Evolutionary conservation across 1,139 yeast genomes (phyloP).

Genomic region (Lodderomyces orthopsilosis): DNA sequence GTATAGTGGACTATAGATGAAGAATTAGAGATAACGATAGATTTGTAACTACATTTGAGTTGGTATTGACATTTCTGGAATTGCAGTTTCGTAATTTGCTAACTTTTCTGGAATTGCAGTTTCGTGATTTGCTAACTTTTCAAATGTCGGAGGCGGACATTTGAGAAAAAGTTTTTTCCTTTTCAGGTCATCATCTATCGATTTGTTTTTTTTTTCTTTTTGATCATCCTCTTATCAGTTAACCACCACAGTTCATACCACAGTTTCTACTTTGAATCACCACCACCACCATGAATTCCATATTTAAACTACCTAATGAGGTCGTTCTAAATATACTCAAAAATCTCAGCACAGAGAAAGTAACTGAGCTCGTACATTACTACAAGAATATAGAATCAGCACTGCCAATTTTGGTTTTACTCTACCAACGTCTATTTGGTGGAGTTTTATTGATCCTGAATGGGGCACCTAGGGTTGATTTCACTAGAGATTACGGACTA

Average conservation of each 20-base stretch:
- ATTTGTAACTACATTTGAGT: too few relatives aligned
- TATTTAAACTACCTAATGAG: slow-evolving; percentile 24
- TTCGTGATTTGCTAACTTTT: not conserved
- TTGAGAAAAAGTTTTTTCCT: not conserved
- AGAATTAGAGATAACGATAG: too few relatives aligned
- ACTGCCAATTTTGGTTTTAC: slow-evolving; percentile 8
- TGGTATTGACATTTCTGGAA: too few relatives aligned
- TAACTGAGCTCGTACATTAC: slow-evolving; percentile 16
- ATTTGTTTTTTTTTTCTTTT: not conserved
- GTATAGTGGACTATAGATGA: too few relatives aligned
- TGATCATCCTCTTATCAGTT: not conserved
- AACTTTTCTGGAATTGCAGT: too few relatives aligned
- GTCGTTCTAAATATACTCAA: slow-evolving; percentile 23
- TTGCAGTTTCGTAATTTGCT: not conserved
- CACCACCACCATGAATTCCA: slow-evolving; percentile 1
- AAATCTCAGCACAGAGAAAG: slow-evolving; percentile 22
- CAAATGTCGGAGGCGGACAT: slow-evolving; percentile 1
- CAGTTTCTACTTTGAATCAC: not conserved
- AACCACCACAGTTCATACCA: not conserved
- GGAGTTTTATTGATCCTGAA: slow-evolving; percentile 20
- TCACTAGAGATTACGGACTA: slow-evolving; percentile 13
- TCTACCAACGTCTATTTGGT: slow-evolving; percentile 23
- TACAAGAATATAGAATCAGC: slow-evolving; percentile 8
- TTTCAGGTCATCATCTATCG: not conserved
- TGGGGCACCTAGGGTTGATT: slow-evolving; percentile 11